Conservation (phyloP, 2,329 filamentous ascomycete genomes). For the Calonectria hawksworthii region DNA sequence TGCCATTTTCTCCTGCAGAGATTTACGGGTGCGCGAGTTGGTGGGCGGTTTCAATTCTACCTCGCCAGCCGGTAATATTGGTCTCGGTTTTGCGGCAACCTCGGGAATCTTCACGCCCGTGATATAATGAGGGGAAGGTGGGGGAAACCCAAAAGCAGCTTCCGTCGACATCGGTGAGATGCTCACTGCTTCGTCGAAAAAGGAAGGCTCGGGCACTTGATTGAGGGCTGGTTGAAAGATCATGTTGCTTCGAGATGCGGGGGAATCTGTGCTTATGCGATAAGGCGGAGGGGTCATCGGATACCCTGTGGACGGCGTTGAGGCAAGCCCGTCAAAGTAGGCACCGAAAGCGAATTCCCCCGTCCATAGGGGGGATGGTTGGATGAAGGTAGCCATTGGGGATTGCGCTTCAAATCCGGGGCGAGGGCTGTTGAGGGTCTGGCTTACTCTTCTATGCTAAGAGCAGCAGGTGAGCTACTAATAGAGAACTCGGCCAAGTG, state of each 20-base stretch:
- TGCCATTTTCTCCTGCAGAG: slow-evolving; percentile 30
- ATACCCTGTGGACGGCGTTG: slow-evolving; percentile 19
- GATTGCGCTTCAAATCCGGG: not conserved
- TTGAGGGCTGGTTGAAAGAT: slow-evolving; percentile 33
- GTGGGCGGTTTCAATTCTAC: slow-evolving; percentile 29
- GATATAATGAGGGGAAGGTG: slow-evolving; percentile 33
- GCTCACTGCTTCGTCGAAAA: slow-evolving; percentile 46
- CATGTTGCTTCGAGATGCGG: slow-evolving; percentile 34
- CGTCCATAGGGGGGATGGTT: not conserved
- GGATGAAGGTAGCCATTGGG: slow-evolving; percentile 26
- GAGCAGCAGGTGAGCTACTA: not conserved
- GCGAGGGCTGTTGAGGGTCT: not conserved
- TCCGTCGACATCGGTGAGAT: slow-evolving; percentile 38
- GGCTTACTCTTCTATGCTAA: not conserved
- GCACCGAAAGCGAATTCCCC: slow-evolving; percentile 18
- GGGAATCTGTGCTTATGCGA: slow-evolving; percentile 40
- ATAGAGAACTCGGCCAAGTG: not conserved
- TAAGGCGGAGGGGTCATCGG: slow-evolving; percentile 37
- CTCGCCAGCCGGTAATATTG: slow-evolving; percentile 28
- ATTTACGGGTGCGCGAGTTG: slow-evolving; percentile 25
- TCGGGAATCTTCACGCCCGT: slow-evolving; percentile 15
- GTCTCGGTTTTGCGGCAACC: slow-evolving; percentile 13
- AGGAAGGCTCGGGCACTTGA: slow-evolving; percentile 40
- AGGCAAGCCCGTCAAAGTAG: slow-evolving; percentile 15
- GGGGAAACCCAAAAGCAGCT: slow-evolving; percentile 34